Percentiles rank a stretch among this genome's conserved stretches.
phyloP scores from a whole-genome alignment of 495 filamentous ascomycete genomes.

The Neurospora cerealis region DNA sequence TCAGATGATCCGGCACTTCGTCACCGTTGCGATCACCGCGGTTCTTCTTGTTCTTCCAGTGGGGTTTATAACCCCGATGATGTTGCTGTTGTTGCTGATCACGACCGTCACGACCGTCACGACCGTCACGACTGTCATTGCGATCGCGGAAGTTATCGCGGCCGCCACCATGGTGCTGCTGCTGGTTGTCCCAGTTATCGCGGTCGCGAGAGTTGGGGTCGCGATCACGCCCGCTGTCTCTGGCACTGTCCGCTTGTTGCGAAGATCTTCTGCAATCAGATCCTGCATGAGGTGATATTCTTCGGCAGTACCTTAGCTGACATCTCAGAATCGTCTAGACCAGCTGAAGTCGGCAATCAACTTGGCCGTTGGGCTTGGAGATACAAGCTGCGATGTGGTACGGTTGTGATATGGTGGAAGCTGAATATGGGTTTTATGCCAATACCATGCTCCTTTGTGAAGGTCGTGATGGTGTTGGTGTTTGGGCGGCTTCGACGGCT shows the following conservation, averaged over 20 bases:
- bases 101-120: conserved; percentile 1
- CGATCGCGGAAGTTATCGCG: too few species aligned
- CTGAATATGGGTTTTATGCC: conserved; percentile 12
- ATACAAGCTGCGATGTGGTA: neutral
- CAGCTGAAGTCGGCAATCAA: conserved; percentile 6
- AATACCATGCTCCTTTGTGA: conserved; percentile 16
- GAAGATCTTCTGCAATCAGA: neutral
- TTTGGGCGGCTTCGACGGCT: neutral
- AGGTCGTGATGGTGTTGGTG: neutral
- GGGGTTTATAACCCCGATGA: neutral
- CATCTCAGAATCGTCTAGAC: neutral
- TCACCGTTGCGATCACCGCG: neutral
- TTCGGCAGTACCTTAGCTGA: neutral
- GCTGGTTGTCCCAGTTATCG: too few species aligned
- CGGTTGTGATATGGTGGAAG: neutral
- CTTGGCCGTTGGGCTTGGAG: neutral
- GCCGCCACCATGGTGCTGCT: too few species aligned
- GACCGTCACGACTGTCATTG: too few species aligned
- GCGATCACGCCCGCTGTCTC: too few species aligned
- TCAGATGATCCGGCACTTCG: neutral
- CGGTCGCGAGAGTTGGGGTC: too few species aligned
- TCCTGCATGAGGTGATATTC: too few species aligned
- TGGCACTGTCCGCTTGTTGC: too few species aligned
- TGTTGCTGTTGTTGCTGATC: neutral
- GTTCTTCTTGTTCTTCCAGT: neutral